Evolutionary conservation across 2,329 filamentous ascomycete species (phyloP), one percentile per base, ranked within the genome.

Genomic region (Calycina marina): DNA sequence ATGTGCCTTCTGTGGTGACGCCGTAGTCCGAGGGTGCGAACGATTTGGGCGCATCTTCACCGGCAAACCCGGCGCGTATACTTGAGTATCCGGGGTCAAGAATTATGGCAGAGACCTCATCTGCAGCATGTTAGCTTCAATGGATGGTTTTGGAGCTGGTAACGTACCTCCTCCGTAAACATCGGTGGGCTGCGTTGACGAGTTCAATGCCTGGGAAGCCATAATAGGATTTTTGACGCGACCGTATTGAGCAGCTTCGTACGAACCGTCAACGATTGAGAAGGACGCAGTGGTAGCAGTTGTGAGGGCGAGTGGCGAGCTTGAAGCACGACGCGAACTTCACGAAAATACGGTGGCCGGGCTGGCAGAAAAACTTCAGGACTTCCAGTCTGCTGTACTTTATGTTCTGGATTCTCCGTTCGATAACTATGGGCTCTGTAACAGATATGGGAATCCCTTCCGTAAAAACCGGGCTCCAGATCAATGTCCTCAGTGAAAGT

Each of bases 61-160:
- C 90, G 9, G 92, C 92, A 52, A 96, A 98, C 37, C 90, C 90
- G 38, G 86, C 90, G 58, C 92, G 85, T 25, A 82, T 86, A 46
- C 75, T 78, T 52, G 81, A 83, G 61, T 85, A 94, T 40, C 92
- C 90, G 3, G 90, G 82, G 54, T 98, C 90, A 52, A 98, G 82
- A 22, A 98, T 83, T 46, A 98, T 80, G 32, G 92, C 92, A 20
- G 86, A 92, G 43, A 98, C 86, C 63, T 98, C 90, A 65, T 98
- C 90, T 93, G 49, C 36, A 30, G 38, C 25, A 24, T 14, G 31
- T 32, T n/a, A 32, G 31, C 31, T 31, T 37, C 24, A 14, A 37
- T 28, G 20, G 27, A 27, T 28, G 16, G 31, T 24, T 22, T 34
- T 18, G 31, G 32, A 20, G 18, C 31, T 14, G 13, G 14, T 25